Percentiles rank a stretch among this genome's conserved stretches.
phyloP scores from a whole-genome alignment of 1,284 basidiomycete species.

The Ganoderma lingzhi region DNA sequence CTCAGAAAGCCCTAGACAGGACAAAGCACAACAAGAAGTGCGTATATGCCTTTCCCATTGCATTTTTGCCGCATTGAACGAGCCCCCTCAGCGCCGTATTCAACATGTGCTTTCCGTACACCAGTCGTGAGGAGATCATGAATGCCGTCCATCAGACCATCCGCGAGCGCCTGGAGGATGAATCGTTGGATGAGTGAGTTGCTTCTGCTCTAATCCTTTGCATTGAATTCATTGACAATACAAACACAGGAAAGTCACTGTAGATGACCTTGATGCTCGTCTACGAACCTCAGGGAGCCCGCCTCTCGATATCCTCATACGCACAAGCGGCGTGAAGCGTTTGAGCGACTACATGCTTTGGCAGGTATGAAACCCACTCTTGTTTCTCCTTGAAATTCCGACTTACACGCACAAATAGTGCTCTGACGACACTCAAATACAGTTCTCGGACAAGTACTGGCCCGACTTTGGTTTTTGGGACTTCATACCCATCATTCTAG shows the following conservation, averaged over 20 bases:
- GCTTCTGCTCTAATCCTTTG: no score
- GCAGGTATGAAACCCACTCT: slow-evolving; percentile 69
- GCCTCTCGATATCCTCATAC: slow-evolving; percentile 89
- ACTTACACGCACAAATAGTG: slow-evolving; percentile 53
- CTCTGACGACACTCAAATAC: slow-evolving; percentile 87
- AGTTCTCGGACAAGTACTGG: slow-evolving; percentile 94
- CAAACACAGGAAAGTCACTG: slow-evolving; percentile 59
- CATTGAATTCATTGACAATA: neutral
- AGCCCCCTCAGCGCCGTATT: slow-evolving; percentile 74
- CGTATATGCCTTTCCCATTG: slow-evolving; percentile 27
- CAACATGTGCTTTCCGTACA: slow-evolving; percentile 96
- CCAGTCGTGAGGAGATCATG: slow-evolving; percentile 92
- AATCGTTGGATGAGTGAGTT: slow-evolving; percentile 22
- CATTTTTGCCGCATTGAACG: neutral
- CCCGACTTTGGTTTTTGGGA: slow-evolving; percentile 93
- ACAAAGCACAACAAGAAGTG: slow-evolving; percentile 82
- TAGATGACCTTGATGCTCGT: slow-evolving; percentile 69
- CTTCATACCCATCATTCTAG: slow-evolving; percentile 85
- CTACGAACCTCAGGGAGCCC: slow-evolving; percentile 80
- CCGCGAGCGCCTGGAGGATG: slow-evolving; percentile 42
- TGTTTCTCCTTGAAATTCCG: neutral
- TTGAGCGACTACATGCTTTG: slow-evolving; percentile 94
- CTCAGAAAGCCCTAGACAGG: slow-evolving; percentile 80
- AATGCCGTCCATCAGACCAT: slow-evolving; percentile 74
- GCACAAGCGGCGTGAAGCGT: slow-evolving; percentile 92